Base-by-base conservation (phyloP, 75 land plant genomes). In the Pinus taeda region DNA sequence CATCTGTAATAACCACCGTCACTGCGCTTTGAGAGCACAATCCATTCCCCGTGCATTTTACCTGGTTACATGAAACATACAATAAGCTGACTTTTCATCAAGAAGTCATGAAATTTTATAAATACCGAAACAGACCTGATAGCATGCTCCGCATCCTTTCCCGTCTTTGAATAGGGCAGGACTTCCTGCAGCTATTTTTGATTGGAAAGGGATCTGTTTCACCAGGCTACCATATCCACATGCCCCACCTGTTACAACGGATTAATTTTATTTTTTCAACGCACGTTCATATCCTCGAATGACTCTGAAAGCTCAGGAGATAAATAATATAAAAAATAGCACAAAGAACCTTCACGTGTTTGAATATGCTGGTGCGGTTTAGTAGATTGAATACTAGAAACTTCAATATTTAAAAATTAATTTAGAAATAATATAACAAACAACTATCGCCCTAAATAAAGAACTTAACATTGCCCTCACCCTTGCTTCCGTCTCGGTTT, bases 71-170 rank as follows among this genome's bases (percentile, higher is more conserved):
- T 7, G 9, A 6, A 45, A 45, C 53, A 45, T 6, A 45, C 6
- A 45, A 45, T 7, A 1, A 45, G 53, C 6, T 39, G 4, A 5
- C 4, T 4, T 6, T 4, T 39, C 42, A 39, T 37, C 45, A 42
- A 42, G 6, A 42, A 6, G 6, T 5, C 45, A 0, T 6, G 6
- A 5, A 42, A 42, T 6, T 42, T 42, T 42, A 42, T 45, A 7
- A 45, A 60, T 21, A 22, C 7, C 24, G 20, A 49, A 17, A 5
- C 65, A 15, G 15, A 91, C 94, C 95, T 94, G 78, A 26, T 88
- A 94, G 75, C 97, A 94, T 13, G 85, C 83, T 61, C 95, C 95
- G 59, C 97, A 94, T 17, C 93, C 97, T 79, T 81, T 71, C 33
- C 97, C 97, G 13, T 80, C 82, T 55, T 82, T 76, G 82, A 82